Base-by-base conservation (phyloP, 495 filamentous ascomycete species). In the Penicillium paradoxum region DNA sequence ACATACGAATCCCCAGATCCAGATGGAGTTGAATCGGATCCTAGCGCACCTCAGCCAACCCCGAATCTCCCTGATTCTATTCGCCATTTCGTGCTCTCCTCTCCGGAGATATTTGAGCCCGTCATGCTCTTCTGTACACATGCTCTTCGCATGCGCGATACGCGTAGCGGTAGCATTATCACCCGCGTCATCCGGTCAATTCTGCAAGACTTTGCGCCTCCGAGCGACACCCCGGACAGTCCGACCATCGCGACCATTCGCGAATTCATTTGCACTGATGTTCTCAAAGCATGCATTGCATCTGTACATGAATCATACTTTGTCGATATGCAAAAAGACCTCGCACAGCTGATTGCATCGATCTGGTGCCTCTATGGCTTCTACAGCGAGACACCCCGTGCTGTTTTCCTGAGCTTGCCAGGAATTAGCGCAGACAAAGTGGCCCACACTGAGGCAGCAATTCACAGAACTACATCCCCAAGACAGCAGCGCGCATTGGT, bases 281-380 rank as follows among this genome's bases (percentile, higher is more conserved):
- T 92, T 4, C 77, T 95, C 19, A 87, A 85, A 72, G 83, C 87
- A 0, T 88, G 84, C 54, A 88, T 95, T 67, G 86, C 89, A 18
- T 92, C 88, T 13, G 79, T 99, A 27, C 86, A 97, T 67, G 93
- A 97, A 49, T 82, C 90, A 1, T 97, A 97, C 64, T 97, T 97
- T 59, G 91, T 96, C 36, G 93, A 99, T 51, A 82, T 91, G 62
- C 93, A 99, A 61, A 95, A 90, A 67, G 93, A 97, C 32, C 80
- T 97, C 9, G 93, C 90, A 13, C 78, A 84, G 30, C 79, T 96
- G 4, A 96, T 99, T 57, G 91, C 91, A 2, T 79, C 83, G 6
- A 93, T 97, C 49, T 78, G 95, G 64, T 76, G 84, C 5, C 73
- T 86, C 19, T 96, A 96, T 63, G 81, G 76, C 6, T 71, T 75